phyloP scores from a whole-genome alignment of 305 asterid species.

The Fraxinus floribunda region DNA sequence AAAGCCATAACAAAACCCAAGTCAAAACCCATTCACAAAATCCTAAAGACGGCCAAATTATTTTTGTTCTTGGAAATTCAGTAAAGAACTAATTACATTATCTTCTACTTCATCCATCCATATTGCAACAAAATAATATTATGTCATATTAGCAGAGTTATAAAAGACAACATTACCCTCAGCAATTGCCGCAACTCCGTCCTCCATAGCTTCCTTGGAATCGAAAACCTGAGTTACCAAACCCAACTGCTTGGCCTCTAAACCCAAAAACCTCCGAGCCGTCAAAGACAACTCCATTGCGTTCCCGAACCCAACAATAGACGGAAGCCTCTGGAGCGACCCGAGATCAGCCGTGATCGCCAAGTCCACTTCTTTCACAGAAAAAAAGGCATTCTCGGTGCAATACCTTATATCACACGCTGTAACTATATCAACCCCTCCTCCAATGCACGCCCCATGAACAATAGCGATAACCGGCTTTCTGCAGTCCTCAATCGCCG shows the following conservation, averaged over 20 bases:
- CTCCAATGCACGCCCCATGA: slow-evolving; percentile 91
- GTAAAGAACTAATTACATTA: not conserved
- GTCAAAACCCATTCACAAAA: not conserved
- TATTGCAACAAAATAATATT: not conserved
- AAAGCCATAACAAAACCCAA: not conserved
- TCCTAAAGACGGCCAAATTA: not conserved
- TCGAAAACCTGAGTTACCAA: slow-evolving; percentile 55
- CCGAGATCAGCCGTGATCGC: slow-evolving; percentile 80
- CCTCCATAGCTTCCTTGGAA: slow-evolving; percentile 49
- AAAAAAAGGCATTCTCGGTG: slow-evolving; percentile 49
- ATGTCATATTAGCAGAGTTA: not conserved
- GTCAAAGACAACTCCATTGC: slow-evolving; percentile 91
- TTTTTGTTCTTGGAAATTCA: not conserved
- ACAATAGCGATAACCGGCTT: slow-evolving; percentile 82
- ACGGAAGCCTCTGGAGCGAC: slow-evolving; percentile 89
- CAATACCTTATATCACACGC: slow-evolving; percentile 85
- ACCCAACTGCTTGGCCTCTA: slow-evolving; percentile 82
- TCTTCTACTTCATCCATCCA: not conserved
- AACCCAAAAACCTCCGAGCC: slow-evolving; percentile 64
- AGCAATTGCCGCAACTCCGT: slow-evolving; percentile 59
- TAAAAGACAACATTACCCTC: slow-evolving; percentile 45
- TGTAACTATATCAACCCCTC: slow-evolving; percentile 65
- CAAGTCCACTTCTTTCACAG: slow-evolving; percentile 84
- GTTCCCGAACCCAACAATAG: slow-evolving; percentile 73
- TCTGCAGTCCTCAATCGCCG: slow-evolving; percentile 79